Evolutionary conservation across 2,329 filamentous ascomycete species (phyloP), one percentile per base, ranked within the genome.

Genomic region (Teratosphaeria destructans): DNA sequence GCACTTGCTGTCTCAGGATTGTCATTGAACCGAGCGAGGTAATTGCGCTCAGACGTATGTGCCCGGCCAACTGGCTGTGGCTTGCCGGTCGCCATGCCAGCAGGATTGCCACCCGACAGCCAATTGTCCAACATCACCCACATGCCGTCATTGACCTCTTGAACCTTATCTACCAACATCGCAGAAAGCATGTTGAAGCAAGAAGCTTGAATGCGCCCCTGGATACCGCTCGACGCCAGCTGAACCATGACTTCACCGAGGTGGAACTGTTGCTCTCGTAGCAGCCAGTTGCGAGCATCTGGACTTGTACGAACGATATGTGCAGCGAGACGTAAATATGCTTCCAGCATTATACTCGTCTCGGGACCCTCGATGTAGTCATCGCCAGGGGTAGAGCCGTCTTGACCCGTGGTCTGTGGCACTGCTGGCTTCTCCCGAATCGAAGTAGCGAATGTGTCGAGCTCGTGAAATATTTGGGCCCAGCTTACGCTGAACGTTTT

Each of bases 321-420:
- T 3, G 90, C 85, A 67, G 96, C 88, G 5, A 99, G 81, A 34
- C 93, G 85, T 57, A 99, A 80, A 71, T 97, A 97, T 66, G 90
- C 93, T 70, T 96, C 91, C 32, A 99, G 80, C 90, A 99, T 96
- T 75, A 96, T 89, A n/a, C 88, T 86, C 49, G 90, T 95, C 73
- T 99, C 95, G 3, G 91, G 89, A 70, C 96, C 93, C 32, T 95
- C 91, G 61, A 90, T 85, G 39, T 61, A 60, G 16, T 67, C 62
- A 27, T 59, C 59, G 27, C 65, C 68, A 3, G 60, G 19, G 3
- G 55, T 47, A 19, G 39, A 54, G 27, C 61, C 67, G 53, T 69
- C 65, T 59, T 76, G 75, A 47, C 74, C 74, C n/a, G 70, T 70
- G 55, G 82, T 78, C 54, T 83, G 77, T 71, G 89, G 87, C 57